Percentiles rank a stretch among this genome's conserved stretches.
phyloP scores from a whole-genome alignment of 2,329 filamentous ascomycete genomes.

The Aspergillus uvarum region DNA sequence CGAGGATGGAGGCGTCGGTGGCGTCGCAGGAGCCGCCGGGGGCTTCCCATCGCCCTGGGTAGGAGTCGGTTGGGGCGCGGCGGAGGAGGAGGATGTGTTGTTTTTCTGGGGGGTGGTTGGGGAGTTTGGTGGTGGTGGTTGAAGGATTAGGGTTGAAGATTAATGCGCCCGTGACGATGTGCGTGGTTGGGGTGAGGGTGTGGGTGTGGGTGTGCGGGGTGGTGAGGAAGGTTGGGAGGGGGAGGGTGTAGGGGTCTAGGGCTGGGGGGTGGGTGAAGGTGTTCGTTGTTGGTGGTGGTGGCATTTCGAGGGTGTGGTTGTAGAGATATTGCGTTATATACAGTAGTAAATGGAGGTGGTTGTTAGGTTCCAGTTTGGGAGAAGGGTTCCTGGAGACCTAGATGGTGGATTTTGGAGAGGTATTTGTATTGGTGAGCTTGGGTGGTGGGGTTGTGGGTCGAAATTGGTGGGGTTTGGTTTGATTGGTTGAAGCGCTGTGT shows the following conservation, averaged over 20 bases:
- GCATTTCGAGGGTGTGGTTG: too few species aligned
- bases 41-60: slow-evolving; percentile 48
- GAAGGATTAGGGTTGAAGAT: neutral
- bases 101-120: neutral
- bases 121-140: neutral
- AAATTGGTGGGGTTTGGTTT: too few species aligned
- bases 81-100: slow-evolving; percentile 35
- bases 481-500: too few species aligned
- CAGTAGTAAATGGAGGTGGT: too few species aligned
- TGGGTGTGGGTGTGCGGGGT: neutral
- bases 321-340: too few species aligned
- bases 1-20: slow-evolving; percentile 48
- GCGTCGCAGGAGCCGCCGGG: slow-evolving; percentile 51
- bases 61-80: slow-evolving; percentile 39
- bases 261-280: neutral
- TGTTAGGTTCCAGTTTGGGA: too few species aligned
- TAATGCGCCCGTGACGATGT: neutral
- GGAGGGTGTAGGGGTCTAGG: neutral
- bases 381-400: too few species aligned
- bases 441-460: too few species aligned
- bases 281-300: neutral
- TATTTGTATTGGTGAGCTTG: too few species aligned
- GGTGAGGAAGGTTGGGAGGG: slow-evolving; percentile 21
- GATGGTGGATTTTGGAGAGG: too few species aligned
- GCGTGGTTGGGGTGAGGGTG: neutral